Base-by-base conservation (phyloP, 108 stramenopile genomes). In the Skeletonema marinoi region DNA sequence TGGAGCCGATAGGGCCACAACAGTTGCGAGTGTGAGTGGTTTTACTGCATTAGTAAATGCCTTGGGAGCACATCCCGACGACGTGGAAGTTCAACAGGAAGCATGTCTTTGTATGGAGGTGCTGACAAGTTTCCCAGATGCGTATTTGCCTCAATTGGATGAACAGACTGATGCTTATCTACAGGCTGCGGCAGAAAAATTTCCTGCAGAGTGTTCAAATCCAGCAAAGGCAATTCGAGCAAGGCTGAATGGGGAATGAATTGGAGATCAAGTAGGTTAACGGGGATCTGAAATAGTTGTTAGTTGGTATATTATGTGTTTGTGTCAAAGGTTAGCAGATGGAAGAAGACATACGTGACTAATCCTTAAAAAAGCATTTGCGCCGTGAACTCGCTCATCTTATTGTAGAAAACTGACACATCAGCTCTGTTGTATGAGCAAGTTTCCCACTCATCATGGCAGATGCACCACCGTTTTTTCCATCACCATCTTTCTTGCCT, bases 41-140 rank as follows among this genome's bases (percentile, higher is more conserved):
- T 78, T 95, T 12, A 92, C 91, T 6, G 94, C 94, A 10, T 79
- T 95, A 50, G 60, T 92, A 32, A 95, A 93, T 82, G 88, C 90
- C 0, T 35, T 95, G 63, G 87, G 86, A 7, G 90, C 90, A 3
- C 94, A 95, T 78, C 88, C 90, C 4, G 30, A 69, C 8, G 82
- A 81, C 33, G 68, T 68, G 9, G 74, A 66, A 11, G 94, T 95
- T 6, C 92, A 93, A 74, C 69, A 60, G 17, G 87, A 88, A 29
- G 94, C 86, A 32, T 90, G 89, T 62, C 65, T 67, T 50, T 88
- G 92, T 4, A 66, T 95, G 78, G 77, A 76, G 36, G 73, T 79
- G 8, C 65, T 93, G 73, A 92, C 90, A 6, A 70, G 86, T 30
- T 88, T 74, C 75, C 66, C 70, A 3, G 81, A 86, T 80, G 93